Base-by-base conservation (phyloP, 495 filamentous ascomycete species). In the Trichoderma asperelloides region DNA sequence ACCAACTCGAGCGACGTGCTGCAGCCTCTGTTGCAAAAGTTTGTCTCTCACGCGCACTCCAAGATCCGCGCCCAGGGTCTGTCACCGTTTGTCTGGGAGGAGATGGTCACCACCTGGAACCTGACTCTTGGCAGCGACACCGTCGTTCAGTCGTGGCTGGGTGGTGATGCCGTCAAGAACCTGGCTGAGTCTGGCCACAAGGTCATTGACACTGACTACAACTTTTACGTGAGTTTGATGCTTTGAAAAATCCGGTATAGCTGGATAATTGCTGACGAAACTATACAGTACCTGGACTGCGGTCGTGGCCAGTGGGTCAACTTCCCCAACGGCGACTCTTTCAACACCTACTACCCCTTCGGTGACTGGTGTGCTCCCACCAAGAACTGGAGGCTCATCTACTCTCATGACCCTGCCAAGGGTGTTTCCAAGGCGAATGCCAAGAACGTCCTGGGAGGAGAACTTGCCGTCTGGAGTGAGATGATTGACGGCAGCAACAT, bases 221-320 rank as follows among this genome's bases (percentile, higher is more conserved):
- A 91, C 64, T 89, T 78, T 70, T 86, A 76, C 74, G 77, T 70
- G 16, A 30, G 25, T 41, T 27, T 66, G 45, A 6, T 62, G 63
- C 55, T 15, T 12, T 68, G 70, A 43, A 41, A 47, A 77, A 60
- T 67, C 18, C 27, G 28, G 64, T 15, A 66, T 4, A 30, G 15
- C 11, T 64, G 25, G 30, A 60, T 60, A 12, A 15, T 37, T 67
- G 28, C 27, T 69, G 65, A 70, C 65, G 70, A 64, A 39, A 65
- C 28, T n/a, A 33, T 15, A 41, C 28, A 87, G 86, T 92, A 93
- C 70, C 85, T 94, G 66, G 90, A 94, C 82, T 94, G 91, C 73
- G 90, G 91, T n/a, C 81, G 84, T 64, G 90, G 90, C 40, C 84
- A 90, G 69, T 95, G 89, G 88, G 80, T 94, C 65, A 85, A 88